Percentiles rank a stretch among this genome's conserved stretches.
Evolutionary conservation across 1,139 yeast genomes (phyloP).

Genomic region (Magnusiomyces paraingens): DNA sequence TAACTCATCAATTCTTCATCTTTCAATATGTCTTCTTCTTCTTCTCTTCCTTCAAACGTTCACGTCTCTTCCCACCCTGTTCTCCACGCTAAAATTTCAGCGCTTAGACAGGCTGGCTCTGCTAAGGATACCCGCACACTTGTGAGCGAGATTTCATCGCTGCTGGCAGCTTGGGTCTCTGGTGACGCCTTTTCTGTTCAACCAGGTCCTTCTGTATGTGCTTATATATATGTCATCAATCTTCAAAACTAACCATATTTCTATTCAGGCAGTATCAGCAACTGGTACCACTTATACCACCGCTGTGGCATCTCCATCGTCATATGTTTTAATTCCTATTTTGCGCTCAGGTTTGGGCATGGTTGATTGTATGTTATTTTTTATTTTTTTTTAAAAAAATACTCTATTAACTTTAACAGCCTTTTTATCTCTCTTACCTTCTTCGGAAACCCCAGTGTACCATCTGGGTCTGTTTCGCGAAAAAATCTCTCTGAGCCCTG

Average conservation of each 20-base stretch:
- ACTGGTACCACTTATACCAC: conserved; percentile 21
- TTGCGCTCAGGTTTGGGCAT: conserved; percentile 33
- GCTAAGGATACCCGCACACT: conserved; percentile 24
- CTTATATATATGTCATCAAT: not conserved
- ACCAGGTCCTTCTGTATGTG: conserved; percentile 13
- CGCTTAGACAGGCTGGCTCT: conserved; percentile 24
- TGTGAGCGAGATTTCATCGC: conserved; percentile 25
- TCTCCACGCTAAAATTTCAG: conserved; percentile 27
- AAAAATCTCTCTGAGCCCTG: conserved; percentile 30
- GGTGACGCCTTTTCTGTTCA: conserved; percentile 12
- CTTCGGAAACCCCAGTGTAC: conserved; percentile 29
- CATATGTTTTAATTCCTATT: conserved; percentile 30
- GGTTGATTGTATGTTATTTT: conserved; percentile 22
- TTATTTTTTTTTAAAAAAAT: no score
- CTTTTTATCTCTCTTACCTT: conserved; percentile 29
- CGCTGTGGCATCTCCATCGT: conserved; percentile 19
- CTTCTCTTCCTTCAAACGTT: conserved; percentile 20
- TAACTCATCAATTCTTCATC: not conserved
- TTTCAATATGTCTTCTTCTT: not conserved
- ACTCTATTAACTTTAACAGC: conserved; percentile 14
- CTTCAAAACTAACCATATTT: no score
- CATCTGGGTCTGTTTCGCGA: conserved; percentile 35
- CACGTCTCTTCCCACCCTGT: conserved; percentile 29
- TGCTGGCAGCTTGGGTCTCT: conserved; percentile 31
- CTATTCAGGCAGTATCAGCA: conserved; percentile 19